phyloP scores from a whole-genome alignment of 2,329 filamentous ascomycete genomes.

The Clarireedia sp. region DNA sequence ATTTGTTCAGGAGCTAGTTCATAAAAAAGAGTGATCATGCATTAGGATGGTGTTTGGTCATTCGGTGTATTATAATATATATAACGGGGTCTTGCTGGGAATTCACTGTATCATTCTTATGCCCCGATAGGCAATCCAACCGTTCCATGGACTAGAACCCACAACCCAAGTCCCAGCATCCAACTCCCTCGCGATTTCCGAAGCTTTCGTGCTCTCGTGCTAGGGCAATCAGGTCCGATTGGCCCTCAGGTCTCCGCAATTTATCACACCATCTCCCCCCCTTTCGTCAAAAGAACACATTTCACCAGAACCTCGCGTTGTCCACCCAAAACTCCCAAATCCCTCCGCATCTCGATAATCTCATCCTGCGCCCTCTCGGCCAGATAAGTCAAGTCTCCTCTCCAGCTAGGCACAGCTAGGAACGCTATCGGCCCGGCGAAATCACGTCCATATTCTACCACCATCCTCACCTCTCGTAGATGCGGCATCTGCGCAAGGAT shows the following conservation, averaged over 20 bases:
- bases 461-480: not conserved
- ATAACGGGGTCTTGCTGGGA: too few species aligned
- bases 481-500: not conserved
- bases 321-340: not conserved
- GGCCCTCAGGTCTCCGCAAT: not conserved
- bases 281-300: not conserved
- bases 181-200: not conserved
- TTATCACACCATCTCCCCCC: not conserved
- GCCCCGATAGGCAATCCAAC: not conserved
- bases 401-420: not conserved
- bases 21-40: not conserved
- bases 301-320: not conserved
- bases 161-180: not conserved
- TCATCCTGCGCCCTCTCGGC: not conserved
- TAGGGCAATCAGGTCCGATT: too few species aligned
- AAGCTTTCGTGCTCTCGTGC: not conserved
- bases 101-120: not conserved
- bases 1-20: not conserved
- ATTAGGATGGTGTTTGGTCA: conserved; percentile 14
- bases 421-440: not conserved
- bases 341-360: not conserved
- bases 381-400: not conserved
- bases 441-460: not conserved
- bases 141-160: too few species aligned
- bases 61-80: not conserved